Evolutionary conservation across 2,329 filamentous ascomycete species (phyloP), one percentile per base, ranked within the genome.

Genomic region (Graphiopsis chlorocephala): DNA sequence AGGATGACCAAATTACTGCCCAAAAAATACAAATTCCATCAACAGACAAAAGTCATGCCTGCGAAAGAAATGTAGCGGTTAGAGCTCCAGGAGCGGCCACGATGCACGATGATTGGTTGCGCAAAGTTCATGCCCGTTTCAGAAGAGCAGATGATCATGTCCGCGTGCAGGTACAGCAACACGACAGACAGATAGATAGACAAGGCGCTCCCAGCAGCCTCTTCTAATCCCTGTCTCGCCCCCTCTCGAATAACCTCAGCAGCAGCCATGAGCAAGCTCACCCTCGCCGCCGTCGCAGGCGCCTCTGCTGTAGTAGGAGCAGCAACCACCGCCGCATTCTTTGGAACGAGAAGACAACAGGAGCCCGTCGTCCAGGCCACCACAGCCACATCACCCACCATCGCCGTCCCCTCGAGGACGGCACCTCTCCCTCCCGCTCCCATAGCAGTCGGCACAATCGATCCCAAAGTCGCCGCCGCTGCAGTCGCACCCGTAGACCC

Each of bases 211-310:
- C 31, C 31, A 17, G 48, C 20, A 33, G 12, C 14, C 60, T 50
- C 45, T 25, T 48, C 33, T 31, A n/a, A 8, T 25, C 29, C 35
- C 52, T 35, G 48, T 56, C 47, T 45, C 60, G 14, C 15, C 2
- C 1, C 15, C 60, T 55, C 48, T 52, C 33, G 14, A 14, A 52
- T 7, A 23, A 53, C 31, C 10, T 20, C 52, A 58, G 11, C 26
- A n/a, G 15, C 38, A 25, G 14, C 11, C 65, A 84, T 84, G 82
- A 83, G 81, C 17, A 84, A 84, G 71, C 75, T 80, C 69, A 83
- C 81, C 17, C 73, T 83, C 63, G 82, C 80, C 25, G 73, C 83
- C 66, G 79, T 83, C 58, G 82, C 81, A 20, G 82, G 79, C 45
- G 78, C 79, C 53, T 76, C 80, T 65, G 82, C 81, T 35, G 81